Percentiles rank a stretch among this genome's conserved stretches.
These are phyloP conservation scores for Quercus phellos DNA, from an alignment of 331 rosid genomes.

Conservation along the genomic window DNA sequence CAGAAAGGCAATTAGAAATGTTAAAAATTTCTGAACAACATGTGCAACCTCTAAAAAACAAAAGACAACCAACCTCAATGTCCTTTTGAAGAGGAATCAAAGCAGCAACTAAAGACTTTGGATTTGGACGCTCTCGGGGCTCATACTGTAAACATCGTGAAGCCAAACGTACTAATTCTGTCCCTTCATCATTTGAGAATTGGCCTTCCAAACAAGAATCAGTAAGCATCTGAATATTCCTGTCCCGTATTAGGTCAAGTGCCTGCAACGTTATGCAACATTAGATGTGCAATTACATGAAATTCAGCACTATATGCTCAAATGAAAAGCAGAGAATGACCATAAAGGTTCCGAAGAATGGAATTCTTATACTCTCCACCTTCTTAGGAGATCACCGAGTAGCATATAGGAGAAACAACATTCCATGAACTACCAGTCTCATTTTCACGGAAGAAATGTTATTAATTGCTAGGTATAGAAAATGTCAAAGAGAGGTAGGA, in stretches of 20 bases:
- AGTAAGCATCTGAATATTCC: slow-evolving; percentile 71
- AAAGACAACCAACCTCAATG: slow-evolving; percentile 55
- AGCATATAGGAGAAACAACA: neutral
- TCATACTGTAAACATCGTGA: slow-evolving; percentile 86
- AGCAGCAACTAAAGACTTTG: slow-evolving; percentile 71
- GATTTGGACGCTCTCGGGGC: slow-evolving; percentile 92
- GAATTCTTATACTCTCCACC: neutral
- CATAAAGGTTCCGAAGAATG: neutral
- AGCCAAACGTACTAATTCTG: slow-evolving; percentile 79
- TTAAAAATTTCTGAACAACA: neutral
- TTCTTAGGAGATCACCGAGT: neutral
- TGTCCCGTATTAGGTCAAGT: slow-evolving; percentile 86
- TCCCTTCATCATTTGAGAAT: slow-evolving; percentile 77
- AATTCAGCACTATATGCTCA: slow-evolving; percentile 5
- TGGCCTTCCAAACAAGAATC: slow-evolving; percentile 96
- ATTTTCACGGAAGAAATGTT: neutral
- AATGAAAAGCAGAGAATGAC: neutral
- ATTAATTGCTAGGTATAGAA: neutral
- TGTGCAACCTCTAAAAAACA: neutral
- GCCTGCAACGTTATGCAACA: slow-evolving; percentile 49
- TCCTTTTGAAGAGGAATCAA: slow-evolving; percentile 90
- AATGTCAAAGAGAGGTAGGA: neutral
- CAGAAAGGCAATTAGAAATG: neutral
- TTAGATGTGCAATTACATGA: slow-evolving; percentile 13
- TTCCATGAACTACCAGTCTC: neutral